phyloP scores from a whole-genome alignment of 2,329 filamentous ascomycete genomes.

The Claviceps purpurea region DNA sequence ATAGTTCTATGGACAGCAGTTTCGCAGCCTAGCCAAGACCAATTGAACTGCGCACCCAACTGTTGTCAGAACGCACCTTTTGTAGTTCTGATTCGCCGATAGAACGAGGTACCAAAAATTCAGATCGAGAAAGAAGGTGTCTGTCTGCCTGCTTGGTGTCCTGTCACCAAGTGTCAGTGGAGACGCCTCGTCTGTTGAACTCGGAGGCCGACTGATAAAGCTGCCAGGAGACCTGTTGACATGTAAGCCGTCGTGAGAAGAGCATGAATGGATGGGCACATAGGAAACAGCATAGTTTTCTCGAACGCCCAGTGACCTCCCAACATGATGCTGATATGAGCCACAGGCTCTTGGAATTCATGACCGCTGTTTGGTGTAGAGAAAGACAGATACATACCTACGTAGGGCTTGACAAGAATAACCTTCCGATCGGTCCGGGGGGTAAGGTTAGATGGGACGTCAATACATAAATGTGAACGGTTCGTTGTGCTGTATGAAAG shows the following conservation, averaged over 20 bases:
- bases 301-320: neutral
- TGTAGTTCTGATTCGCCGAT: neutral
- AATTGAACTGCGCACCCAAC: neutral
- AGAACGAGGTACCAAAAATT: neutral
- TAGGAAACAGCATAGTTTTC: neutral
- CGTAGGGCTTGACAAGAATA: neutral
- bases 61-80: neutral
- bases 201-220: neutral
- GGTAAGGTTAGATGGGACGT: neutral
- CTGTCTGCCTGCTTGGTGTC: neutral
- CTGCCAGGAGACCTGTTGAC: neutral
- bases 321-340: neutral
- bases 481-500: neutral
- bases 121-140: neutral
- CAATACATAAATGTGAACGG: neutral
- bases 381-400: neutral
- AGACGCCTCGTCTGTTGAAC: neutral
- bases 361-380: neutral
- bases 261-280: neutral
- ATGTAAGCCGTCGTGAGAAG: neutral
- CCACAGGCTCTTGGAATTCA: neutral
- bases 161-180: conserved; percentile 1
- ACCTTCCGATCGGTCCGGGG: neutral
- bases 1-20: neutral
- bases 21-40: neutral